phyloP scores from a whole-genome alignment of 192 early-diverging fungal species.

The Coemansia sp. region DNA sequence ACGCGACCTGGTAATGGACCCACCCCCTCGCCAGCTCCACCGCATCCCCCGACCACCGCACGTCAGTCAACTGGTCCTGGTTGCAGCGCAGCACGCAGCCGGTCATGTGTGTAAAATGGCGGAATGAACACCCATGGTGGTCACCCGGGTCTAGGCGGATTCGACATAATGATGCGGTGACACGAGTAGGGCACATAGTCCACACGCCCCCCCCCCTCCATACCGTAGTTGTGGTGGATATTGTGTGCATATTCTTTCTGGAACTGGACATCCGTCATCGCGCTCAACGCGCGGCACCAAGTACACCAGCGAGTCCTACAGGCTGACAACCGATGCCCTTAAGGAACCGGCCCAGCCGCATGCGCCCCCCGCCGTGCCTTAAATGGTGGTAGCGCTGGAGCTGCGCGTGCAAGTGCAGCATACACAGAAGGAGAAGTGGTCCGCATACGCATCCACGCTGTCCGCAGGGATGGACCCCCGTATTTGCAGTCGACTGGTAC shows the following conservation, averaged over 20 bases:
- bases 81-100: constrained; percentile 60
- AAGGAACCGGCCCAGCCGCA: constrained; percentile 91
- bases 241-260: constrained; percentile 93
- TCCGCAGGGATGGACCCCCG: constrained; percentile 60
- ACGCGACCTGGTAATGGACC: constrained; percentile 95
- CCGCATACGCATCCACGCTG: constrained; percentile 64
- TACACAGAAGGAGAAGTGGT: constrained; percentile 89
- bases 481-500: constrained; percentile 59
- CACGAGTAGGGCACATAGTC: constrained; percentile 82
- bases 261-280: constrained; percentile 83
- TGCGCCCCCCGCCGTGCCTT: constrained; percentile 83
- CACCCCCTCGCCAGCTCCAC: constrained; percentile 59
- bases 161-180: constrained; percentile 78
- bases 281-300: constrained; percentile 84
- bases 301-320: constrained; percentile 89
- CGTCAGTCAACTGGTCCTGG: constrained; percentile 58
- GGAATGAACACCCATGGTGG: constrained; percentile 95
- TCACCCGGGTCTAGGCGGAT: constrained; percentile 78
- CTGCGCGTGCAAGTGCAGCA: constrained; percentile 74
- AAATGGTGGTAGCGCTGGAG: constrained; percentile 77
- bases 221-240: constrained; percentile 92
- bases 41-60: constrained; percentile 63
- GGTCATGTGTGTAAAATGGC: constrained; percentile 69
- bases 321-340: constrained; percentile 84
- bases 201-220: constrained; percentile 83